Evolutionary conservation across 106 monocot species (phyloP), one percentile per base, ranked within the genome.

Genomic region (Acanthochlamys bracteata): DNA sequence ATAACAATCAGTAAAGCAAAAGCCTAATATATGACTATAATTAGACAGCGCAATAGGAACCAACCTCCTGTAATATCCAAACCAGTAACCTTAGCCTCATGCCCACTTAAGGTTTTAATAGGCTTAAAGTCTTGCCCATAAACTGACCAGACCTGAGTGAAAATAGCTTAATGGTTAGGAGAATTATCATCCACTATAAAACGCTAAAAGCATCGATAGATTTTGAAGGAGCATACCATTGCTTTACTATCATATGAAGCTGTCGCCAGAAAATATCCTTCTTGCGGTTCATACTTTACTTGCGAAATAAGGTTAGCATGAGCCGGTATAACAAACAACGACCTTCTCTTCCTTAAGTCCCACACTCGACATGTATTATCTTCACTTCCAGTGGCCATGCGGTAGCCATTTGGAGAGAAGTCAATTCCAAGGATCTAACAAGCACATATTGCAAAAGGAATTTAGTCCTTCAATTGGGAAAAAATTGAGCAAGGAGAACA

Each of bases 221-320:
- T 23, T n/a, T n/a, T 51, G 52, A 27, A 65, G 11, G 56, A 71
- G 17, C 61, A 67, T 79, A 96, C 91, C 80, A 82, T 77, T 64
- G 87, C 91, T 72, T 78, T 96, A n/a, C 85, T 88, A 53, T 96
- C 96, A 69, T 74, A 96, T 24, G 96, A 91, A 49, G 88, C 80
- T 67, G 91, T 96, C 7, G 83, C 96, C 46, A 96, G 69, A 67
- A 85, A 88, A 55, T 91, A 85, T 10, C 96, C 96, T 69, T 96
- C 96, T 67, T 96, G 91, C 7, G 96, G 91, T 67, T 96, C 96
- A 74, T 73, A 96, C 52, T 96, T 90, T 26, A 96, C 84, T 79
- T 88, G 91, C 22, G 96, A 96, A 75, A 96, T 77, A 13, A 96
- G 80, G 61, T 76, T 74, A 15, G 88, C 80, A 85, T 96, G 96